A percentile compares a stretch with the other conserved stretches of the same genome.
phyloP scores from a whole-genome alignment of 257 asterid species.

The Marsdenia floribunda region DNA sequence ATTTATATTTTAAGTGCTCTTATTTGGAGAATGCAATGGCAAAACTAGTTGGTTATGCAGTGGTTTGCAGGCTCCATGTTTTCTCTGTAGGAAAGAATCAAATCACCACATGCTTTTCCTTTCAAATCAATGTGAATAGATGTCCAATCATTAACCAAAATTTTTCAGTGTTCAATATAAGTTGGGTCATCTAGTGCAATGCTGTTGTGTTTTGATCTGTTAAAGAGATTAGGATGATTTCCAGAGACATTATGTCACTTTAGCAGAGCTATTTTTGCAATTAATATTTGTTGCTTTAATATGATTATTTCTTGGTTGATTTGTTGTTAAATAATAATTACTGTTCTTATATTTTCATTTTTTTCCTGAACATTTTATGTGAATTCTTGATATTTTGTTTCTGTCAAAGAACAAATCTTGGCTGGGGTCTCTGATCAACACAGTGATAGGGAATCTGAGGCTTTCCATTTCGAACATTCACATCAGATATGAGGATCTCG shows the following conservation, averaged over 20 bases:
- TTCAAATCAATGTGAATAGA: background rate
- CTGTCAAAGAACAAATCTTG: conserved; percentile 75
- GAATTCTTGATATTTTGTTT: conserved; percentile 17
- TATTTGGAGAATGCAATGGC: background rate
- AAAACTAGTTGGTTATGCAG: background rate
- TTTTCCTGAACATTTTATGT: background rate
- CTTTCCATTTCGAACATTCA: conserved; percentile 92
- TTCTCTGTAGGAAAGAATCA: background rate
- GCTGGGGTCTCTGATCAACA: conserved; percentile 94
- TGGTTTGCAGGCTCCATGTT: background rate
- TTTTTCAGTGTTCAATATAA: background rate
- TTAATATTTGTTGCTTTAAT: background rate
- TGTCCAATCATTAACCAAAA: background rate
- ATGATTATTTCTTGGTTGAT: background rate
- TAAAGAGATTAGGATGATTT: background rate
- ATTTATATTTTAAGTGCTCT: background rate
- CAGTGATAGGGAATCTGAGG: conserved; percentile 93
- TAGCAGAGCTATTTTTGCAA: background rate
- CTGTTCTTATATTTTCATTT: background rate
- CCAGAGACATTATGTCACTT: background rate
- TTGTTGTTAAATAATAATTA: background rate
- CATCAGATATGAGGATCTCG: conserved; percentile 95
- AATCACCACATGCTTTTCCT: background rate
- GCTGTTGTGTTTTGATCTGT: background rate
- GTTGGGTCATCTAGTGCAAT: background rate